Percentiles rank a stretch among this genome's conserved stretches.
These are phyloP conservation scores for Citrullus colocynthis DNA, from an alignment of 306 rosid species.

Conservation along the genomic window DNA sequence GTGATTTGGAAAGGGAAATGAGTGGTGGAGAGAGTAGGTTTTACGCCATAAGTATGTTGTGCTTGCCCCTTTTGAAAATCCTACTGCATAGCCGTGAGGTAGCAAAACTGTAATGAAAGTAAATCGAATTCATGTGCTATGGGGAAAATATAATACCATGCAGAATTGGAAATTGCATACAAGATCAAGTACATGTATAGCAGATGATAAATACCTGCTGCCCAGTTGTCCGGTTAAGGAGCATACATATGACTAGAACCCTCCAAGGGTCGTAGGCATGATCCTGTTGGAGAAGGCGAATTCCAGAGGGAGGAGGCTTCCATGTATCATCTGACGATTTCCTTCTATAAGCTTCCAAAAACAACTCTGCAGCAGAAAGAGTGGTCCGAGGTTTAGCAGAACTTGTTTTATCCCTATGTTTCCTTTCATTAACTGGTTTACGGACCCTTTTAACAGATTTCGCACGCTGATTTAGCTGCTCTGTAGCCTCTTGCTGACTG, in stretches of 20 bases:
- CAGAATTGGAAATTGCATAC: not conserved
- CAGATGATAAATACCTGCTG: conserved; percentile 24
- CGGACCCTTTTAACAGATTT: conserved; percentile 9
- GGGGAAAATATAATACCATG: not conserved
- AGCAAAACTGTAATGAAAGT: not conserved
- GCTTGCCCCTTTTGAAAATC: not conserved
- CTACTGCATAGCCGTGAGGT: not conserved
- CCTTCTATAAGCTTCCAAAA: conserved; percentile 39
- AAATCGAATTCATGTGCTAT: not conserved
- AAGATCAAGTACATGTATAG: not conserved
- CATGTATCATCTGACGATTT: conserved; percentile 37
- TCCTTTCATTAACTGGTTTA: conserved; percentile 3
- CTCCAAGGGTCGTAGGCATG: conserved; percentile 69
- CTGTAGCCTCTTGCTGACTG: not conserved
- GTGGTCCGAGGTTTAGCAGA: not conserved
- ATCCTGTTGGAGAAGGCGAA: conserved; percentile 48
- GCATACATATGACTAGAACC: conserved; percentile 59
- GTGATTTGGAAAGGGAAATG: not conserved
- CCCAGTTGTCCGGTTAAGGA: conserved; percentile 48
- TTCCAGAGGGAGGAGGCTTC: conserved; percentile 49
- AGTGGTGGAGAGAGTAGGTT: not conserved
- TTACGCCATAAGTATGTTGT: no score
- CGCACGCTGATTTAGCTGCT: conserved; percentile 4
- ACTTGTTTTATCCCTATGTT: not conserved
- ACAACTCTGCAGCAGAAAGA: conserved; percentile 25